Percentiles rank a stretch among this genome's conserved stretches.
These are phyloP conservation scores for Gloeostereum incarnatum DNA, from an alignment of 768 basidiomycete species.

Conservation along the genomic window DNA sequence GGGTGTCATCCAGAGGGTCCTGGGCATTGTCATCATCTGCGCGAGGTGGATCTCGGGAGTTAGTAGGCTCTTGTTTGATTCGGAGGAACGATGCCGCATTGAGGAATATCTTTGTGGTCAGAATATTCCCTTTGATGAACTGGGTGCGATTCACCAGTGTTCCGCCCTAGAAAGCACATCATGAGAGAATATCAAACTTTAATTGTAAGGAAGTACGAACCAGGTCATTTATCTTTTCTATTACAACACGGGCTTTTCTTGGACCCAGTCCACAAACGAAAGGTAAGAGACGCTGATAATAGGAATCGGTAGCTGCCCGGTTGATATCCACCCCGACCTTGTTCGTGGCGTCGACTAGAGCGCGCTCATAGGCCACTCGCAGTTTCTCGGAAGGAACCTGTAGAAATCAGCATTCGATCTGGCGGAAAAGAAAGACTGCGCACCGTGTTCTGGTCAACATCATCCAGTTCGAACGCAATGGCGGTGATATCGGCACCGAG, in stretches of 20 bases:
- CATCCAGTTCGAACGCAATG: constrained; percentile 75
- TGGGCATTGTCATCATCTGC: constrained; percentile 61
- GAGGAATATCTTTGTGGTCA: constrained; percentile 84
- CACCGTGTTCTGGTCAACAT: constrained; percentile 82
- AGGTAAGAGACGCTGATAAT: constrained; percentile 82
- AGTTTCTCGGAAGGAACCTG: constrained; percentile 87
- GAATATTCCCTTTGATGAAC: constrained; percentile 70
- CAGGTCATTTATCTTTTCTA: constrained; percentile 70
- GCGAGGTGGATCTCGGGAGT: constrained; percentile 57
- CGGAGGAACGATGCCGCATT: constrained; percentile 91
- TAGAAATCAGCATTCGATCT: constrained; percentile 6
- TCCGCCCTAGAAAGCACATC: constrained; percentile 52
- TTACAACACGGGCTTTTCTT: constrained; percentile 79
- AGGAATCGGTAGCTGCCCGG: constrained; percentile 77
- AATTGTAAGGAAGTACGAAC: constrained; percentile 39
- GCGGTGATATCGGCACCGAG: constrained; percentile 78
- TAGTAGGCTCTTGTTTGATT: constrained; percentile 68
- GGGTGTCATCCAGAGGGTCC: constrained; percentile 91
- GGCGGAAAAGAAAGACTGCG: constrained; percentile 13
- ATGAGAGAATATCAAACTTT: constrained; percentile 1
- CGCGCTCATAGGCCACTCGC: constrained; percentile 70
- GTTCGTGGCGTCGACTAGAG: constrained; percentile 84
- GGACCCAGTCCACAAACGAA: constrained; percentile 93
- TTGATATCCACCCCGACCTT: constrained; percentile 96
- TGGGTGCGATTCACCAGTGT: constrained; percentile 81